Conservation (phyloP, 345 rosid species). For the Bruguiera gymnorhiza region DNA sequence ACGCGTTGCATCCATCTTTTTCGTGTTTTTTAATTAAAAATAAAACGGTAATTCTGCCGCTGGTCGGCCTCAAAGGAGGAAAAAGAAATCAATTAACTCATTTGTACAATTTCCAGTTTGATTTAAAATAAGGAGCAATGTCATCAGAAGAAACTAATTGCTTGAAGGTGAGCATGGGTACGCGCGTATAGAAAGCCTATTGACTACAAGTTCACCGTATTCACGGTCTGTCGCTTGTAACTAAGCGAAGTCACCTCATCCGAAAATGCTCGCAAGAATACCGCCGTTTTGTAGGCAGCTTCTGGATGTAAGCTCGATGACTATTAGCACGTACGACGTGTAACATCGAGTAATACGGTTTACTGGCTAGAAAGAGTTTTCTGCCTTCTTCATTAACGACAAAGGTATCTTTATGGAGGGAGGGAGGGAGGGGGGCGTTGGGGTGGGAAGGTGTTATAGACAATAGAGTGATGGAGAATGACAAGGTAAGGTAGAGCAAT, state of each 20-base stretch:
- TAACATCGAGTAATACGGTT: too few species aligned
- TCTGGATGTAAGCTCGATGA: background rate
- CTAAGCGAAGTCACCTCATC: conserved; percentile 21
- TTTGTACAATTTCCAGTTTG: conserved; percentile 6
- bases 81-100: conserved; percentile 20
- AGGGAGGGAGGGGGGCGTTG: too few species aligned
- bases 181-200: conserved; percentile 81
- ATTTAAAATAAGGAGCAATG: conserved; percentile 29
- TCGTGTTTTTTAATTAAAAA: too few species aligned
- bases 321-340: too few species aligned
- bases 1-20: too few species aligned
- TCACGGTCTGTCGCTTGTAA: conserved; percentile 74
- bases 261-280: background rate
- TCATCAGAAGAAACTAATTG: conserved; percentile 31
- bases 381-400: too few species aligned
- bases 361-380: too few species aligned
- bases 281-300: background rate
- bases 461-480: conserved; percentile 31
- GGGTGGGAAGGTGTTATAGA: too few species aligned
- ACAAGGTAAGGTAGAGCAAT: conserved; percentile 93
- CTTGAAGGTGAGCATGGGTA: conserved; percentile 41
- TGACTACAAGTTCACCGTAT: conserved; percentile 75
- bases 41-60: background rate
- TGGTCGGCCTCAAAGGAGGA: conserved; percentile 19
- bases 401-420: too few species aligned